Evolutionary conservation across 495 filamentous ascomycete genomes (phyloP).

Genomic region (Neurospora sp.): DNA sequence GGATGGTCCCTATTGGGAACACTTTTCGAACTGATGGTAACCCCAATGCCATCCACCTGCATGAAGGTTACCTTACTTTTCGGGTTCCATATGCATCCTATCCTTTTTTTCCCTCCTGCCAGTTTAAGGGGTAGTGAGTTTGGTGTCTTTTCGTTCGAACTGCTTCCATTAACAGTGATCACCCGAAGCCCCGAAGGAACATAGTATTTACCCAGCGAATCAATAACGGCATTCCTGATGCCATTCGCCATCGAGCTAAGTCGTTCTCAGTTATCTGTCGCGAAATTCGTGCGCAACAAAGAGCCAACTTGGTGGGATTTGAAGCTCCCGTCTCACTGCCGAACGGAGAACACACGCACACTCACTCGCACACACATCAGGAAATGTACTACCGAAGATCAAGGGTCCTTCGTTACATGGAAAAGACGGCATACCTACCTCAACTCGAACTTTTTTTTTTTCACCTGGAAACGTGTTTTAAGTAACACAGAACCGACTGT

Average conservation of each 20-base stretch:
- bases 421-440: not conserved
- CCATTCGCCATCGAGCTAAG: not conserved
- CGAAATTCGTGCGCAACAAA: not conserved
- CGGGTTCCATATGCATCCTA: not conserved
- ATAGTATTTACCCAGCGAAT: not conserved
- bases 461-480: not conserved
- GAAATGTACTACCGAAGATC: not conserved
- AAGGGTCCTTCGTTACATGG: not conserved
- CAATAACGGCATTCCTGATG: not conserved
- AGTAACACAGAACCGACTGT: not conserved
- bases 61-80: not conserved
- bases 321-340: not conserved
- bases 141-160: not conserved
- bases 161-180: not conserved
- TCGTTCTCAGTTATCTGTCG: not conserved
- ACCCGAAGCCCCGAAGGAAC: not conserved
- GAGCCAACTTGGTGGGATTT: not conserved
- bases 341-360: not conserved
- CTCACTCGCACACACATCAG: not conserved
- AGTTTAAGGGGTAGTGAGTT: not conserved
- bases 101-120: not conserved
- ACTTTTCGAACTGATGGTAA: not conserved
- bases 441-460: not conserved
- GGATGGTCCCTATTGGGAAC: not conserved
- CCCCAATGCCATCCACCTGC: not conserved